These are phyloP conservation scores for Carallia brachiata DNA, from an alignment of 345 rosid species.

Conservation along the genomic window DNA sequence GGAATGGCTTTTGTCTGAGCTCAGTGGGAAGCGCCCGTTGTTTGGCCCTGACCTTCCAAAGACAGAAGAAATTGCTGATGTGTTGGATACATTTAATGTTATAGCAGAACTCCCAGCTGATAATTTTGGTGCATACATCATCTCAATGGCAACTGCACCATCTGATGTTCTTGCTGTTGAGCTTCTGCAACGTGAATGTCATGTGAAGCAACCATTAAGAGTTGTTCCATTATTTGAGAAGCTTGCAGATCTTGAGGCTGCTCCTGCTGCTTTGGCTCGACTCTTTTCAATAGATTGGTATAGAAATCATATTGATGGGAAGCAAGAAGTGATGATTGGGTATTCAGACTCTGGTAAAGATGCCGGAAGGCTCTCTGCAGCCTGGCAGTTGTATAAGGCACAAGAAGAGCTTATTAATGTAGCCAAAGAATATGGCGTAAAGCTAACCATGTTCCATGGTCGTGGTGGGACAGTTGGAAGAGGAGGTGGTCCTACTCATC, in stretches of 20 bases:
- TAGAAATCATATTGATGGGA: constrained; percentile 77
- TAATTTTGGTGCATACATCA: constrained; percentile 90
- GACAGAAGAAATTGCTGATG: constrained; percentile 91
- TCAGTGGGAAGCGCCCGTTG: constrained; percentile 85
- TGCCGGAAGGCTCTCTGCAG: constrained; percentile 95
- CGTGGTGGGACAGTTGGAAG: constrained; percentile 99
- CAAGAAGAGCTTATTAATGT: constrained; percentile 96
- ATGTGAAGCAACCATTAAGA: constrained; percentile 76
- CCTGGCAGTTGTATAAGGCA: constrained; percentile 97
- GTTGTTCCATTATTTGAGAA: constrained; percentile 97
- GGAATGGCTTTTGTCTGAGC: constrained; percentile 92
- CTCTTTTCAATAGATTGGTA: constrained; percentile 97
- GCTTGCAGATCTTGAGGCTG: constrained; percentile 93
- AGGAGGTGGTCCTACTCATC: constrained; percentile 99
- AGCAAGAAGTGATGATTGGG: constrained; percentile 99
- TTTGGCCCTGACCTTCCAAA: constrained; percentile 90
- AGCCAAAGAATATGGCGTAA: constrained; percentile 80
- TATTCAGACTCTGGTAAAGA: constrained; percentile 99
- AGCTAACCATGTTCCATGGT: constrained; percentile 98
- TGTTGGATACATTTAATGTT: constrained; percentile 78
- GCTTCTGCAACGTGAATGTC: constrained; percentile 93
- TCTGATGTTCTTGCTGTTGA: constrained; percentile 97
- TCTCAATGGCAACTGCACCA: constrained; percentile 97
- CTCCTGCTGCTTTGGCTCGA: constrained; percentile 90
- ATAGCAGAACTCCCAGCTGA: constrained; percentile 84